Base-by-base conservation (phyloP, 768 basidiomycete species). In the Phaffia australis region DNA sequence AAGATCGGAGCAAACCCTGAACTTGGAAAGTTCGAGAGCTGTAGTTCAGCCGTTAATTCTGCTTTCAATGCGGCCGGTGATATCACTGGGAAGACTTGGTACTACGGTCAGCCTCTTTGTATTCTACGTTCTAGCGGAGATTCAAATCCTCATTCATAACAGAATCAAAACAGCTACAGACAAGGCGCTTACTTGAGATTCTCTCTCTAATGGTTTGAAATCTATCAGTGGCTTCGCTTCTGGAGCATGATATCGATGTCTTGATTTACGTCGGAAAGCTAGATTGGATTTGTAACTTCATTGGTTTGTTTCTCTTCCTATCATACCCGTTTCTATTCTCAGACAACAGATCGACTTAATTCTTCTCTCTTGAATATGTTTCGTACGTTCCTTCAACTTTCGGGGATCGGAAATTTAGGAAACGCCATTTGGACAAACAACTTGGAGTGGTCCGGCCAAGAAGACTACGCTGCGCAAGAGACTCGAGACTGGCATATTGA, bases 371-470 rank as follows among this genome's bases (percentile, higher is more conserved):
- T 62, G 42, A 47, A 72, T 66, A 69, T 70, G 54, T 68, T 69
- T 30, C 69, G 71, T 19, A 70, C 70, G 3, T 69, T 50, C 21
- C 71, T 74, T 66, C 73, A 72, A 67, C 85, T 85, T 69, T 88
- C 49, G 15, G 87, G 73, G 87, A 88, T 73, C 87, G 74, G 50
- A 76, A 7, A 59, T 23, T 68, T 87, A 32, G 84, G 85, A 19
- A 90, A 89, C 76, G 83, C 83, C 72, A 78, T 83, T 51, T 89
- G 88, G 88, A 82, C 85, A 8, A 81, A 87, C 59, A 78, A 81
- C 67, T 78, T 91, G 60, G 81, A 85, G 61, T 89, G 89, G 89
- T 82, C 81, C 56, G 86, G 86, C 2, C 75, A 79, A 56, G 78
- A 78, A 50, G 80, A 72, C 7, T 89, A 85, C 75, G 75, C 71